Base-by-base conservation (phyloP, 2,329 filamentous ascomycete species). In the Myriosclerotinia scirpicola region DNA sequence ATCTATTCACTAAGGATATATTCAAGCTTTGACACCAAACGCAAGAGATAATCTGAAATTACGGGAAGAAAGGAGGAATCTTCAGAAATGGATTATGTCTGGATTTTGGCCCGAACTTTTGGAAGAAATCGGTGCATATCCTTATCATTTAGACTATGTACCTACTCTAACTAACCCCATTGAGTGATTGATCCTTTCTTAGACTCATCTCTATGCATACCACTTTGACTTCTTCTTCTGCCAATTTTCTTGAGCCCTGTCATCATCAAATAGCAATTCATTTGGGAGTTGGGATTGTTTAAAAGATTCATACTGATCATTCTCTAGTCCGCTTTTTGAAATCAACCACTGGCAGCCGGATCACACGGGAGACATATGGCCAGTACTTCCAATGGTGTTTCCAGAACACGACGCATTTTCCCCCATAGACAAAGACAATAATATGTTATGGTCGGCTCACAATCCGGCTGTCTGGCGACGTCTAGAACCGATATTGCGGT, bases 41-140 rank as follows among this genome's bases (percentile, higher is more conserved):
- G 48, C 59, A n/a, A 1, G 9, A n/a, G 59, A 52, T n/a, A 38
- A 40, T 9, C 48, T 15, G 5, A 26, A 15, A 15, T 54, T 62
- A 12, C 36, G 20, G 30, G 30, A 5, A 2, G 58, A 60, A 38
- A 60, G 44, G 30, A 50, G 9, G n/a, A 50, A 60, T 50, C 30
- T 50, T 38, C 59, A 62, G 48, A 62, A 54, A 12, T 62, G 34
- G 58, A n/a, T 60, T 60, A 38, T 60, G 8, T 60, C 44, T 7
- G 58, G 44, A 38, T 60, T 50, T 60, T 60, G 58, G 58, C 58
- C 58, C 14, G 58, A 50, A 50, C n/a, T 60, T 1, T 60, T 60
- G 12, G 12, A 60, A 22, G 58, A 60, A 20, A 38, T 50, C 4
- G 58, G 44, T 11, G 58, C 58, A 20, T 60, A 60, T 60, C 58